A percentile compares a stretch with the other conserved stretches of the same genome.
Evolutionary conservation across 2,329 filamentous ascomycete species (phyloP).

Genomic region (Annulohypoxylon truncatum): DNA sequence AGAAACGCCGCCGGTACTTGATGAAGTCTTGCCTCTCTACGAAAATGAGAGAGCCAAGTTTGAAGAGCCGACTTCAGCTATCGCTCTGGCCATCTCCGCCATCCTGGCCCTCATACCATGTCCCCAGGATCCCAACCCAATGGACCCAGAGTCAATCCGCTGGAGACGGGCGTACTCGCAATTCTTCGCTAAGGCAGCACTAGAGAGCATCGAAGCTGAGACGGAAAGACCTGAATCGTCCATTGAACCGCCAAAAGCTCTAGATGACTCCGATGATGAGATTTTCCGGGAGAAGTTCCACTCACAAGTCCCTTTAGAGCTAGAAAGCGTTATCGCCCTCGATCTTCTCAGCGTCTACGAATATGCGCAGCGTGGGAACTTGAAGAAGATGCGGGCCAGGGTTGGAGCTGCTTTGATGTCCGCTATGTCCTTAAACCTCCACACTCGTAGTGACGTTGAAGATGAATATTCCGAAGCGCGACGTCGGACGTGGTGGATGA

Average conservation of each 20-base stretch:
- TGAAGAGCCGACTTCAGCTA: conserved; percentile 56
- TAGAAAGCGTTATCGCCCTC: conserved; percentile 61
- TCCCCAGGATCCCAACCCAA: conserved; percentile 53
- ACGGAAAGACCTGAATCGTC: conserved; percentile 60
- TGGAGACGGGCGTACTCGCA: conserved; percentile 62
- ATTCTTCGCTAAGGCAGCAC: conserved; percentile 59
- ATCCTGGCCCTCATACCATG: conserved; percentile 61
- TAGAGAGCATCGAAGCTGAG: conserved; percentile 62
- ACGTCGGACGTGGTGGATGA: conserved; percentile 65
- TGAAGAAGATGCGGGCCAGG: conserved; percentile 63
- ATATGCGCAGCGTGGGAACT: conserved; percentile 64
- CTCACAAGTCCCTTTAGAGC: conserved; percentile 56
- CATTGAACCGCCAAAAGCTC: conserved; percentile 57
- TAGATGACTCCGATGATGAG: conserved; percentile 53
- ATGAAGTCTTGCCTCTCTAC: conserved; percentile 50
- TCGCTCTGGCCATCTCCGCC: conserved; percentile 60
- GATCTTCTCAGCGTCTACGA: conserved; percentile 63
- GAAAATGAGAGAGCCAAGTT: conserved; percentile 53
- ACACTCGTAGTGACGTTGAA: conserved; percentile 53
- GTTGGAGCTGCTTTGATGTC: conserved; percentile 60
- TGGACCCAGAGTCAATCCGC: conserved; percentile 54
- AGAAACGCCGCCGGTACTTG: conserved; percentile 47
- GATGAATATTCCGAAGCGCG: conserved; percentile 59
- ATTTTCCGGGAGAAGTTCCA: conserved; percentile 57
- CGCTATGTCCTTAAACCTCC: conserved; percentile 59